These are phyloP conservation scores for Penstemon eatonii DNA, from an alignment of 257 asterid genomes.

Conservation along the genomic window DNA sequence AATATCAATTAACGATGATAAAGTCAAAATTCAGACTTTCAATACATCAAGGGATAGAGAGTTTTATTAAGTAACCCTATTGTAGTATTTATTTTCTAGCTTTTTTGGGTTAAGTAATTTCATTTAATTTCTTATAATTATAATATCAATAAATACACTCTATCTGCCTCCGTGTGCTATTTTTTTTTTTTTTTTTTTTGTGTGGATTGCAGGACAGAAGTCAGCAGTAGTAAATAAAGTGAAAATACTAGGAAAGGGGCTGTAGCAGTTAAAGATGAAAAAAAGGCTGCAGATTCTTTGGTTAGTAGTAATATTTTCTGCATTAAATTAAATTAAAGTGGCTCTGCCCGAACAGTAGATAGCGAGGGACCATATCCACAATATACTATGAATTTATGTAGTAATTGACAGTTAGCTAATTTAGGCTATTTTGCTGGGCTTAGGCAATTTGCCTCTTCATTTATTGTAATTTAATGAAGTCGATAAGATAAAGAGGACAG, in stretches of 20 bases:
- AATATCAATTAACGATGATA: no score
- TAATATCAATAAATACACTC: no score
- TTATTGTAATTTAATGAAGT: slow-evolving; percentile 33
- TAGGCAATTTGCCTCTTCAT: slow-evolving; percentile 16
- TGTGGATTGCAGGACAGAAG: no score
- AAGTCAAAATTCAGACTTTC: no score
- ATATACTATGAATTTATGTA: background rate
- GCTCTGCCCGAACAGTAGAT: slow-evolving; percentile 26
- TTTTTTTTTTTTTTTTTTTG: no score
- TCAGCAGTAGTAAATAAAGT: background rate
- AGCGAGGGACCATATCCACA: slow-evolving; percentile 38
- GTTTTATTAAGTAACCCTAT: no score
- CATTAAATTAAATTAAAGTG: slow-evolving; percentile 1
- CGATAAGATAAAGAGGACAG: slow-evolving; percentile 24
- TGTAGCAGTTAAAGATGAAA: slow-evolving; percentile 18
- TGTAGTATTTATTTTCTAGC: no score
- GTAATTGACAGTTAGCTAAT: slow-evolving; percentile 38
- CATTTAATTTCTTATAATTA: no score
- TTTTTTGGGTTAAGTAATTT: no score
- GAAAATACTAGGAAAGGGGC: slow-evolving; percentile 16
- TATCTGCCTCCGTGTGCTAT: no score
- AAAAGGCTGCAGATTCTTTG: background rate
- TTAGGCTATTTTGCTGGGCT: slow-evolving; percentile 31
- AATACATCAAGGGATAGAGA: no score
- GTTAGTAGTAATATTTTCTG: no score